Evolutionary conservation across 345 rosid species (phyloP), one percentile per base, ranked within the genome.

Genomic region (Draba incana): DNA sequence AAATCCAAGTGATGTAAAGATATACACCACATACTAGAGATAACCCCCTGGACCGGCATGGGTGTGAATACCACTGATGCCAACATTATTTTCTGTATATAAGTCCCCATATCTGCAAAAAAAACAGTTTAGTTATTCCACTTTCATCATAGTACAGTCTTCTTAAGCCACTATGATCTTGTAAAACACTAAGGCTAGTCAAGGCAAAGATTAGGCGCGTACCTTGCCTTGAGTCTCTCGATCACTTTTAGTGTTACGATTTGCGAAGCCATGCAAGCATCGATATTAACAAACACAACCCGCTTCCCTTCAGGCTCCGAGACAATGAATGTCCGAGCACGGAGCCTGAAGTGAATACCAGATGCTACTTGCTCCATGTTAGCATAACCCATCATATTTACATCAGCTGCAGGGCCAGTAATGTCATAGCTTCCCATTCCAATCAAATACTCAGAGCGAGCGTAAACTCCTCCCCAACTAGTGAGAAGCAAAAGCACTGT

Each of bases 21-120:
- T 81, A 79, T 94, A 94, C 38, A 82, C 86, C 67, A 92, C 84
- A 70, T 94, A 94, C 76, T 94, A 98, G 56, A 94, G 96, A 77
- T 89, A 94, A 14, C 97, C 99, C 44, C 98, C 99, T 10, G 99
- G 97, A 58, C 99, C 99, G 9, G 99, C 85, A 83, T 94, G 99
- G 3, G 98, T 89, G 70, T 91, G 99, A 77, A 91, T 86, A 55
- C 99, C 99, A 71, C 93, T 91, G 52, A 94, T 91, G 37, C 87
- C 99, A 56, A 94, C 93, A 79, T 94, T 94, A 28, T 81, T 81
- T 71, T 89, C 97, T 4, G 89, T 88, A 69, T 94, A 94, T 8
- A 94, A 63, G 64, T 89, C 83, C 9, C 93, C 99, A 76, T 91
- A 94, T 80, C 98, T 94, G 84, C 81, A 54, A 75, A 72, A n/a